Conservation (phyloP, 2,329 filamentous ascomycete species). For the Colletotrichum sp. region DNA sequence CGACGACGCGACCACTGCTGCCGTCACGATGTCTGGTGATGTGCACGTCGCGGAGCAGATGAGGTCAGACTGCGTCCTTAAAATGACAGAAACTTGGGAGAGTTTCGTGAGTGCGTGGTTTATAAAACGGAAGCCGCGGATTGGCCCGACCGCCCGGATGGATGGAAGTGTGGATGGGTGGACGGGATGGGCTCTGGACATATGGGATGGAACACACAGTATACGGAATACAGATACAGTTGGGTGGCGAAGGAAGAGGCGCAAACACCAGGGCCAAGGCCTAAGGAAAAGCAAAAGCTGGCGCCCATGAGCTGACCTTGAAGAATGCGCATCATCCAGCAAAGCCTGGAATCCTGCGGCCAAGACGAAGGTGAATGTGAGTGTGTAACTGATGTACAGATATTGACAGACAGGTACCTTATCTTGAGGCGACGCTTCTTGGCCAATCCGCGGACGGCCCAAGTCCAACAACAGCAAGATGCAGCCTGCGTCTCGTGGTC, state of each 20-base stretch:
- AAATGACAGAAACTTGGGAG: background rate
- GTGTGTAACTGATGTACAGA: background rate
- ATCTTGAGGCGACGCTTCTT: background rate
- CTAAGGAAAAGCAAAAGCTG: background rate
- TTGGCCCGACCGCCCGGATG: conserved; percentile 8
- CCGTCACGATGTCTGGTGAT: conserved; percentile 11
- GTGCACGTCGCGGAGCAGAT: background rate
- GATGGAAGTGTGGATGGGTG: conserved; percentile 7
- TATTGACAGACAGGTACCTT: background rate
- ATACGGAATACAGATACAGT: background rate
- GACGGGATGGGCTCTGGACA: background rate
- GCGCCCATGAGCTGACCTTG: background rate
- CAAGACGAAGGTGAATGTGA: background rate
- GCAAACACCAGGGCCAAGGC: background rate
- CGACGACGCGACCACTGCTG: background rate
- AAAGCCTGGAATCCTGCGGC: background rate
- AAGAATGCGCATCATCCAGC: background rate
- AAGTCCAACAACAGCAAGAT: background rate
- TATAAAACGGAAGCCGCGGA: background rate
- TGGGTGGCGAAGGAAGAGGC: background rate
- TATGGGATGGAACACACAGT: conserved; percentile 5
- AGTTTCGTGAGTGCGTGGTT: background rate
- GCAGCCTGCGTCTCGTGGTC: background rate
- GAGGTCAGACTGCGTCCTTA: conserved; percentile 13
- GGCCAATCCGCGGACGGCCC: background rate